phyloP scores from a whole-genome alignment of 2,329 filamentous ascomycete genomes.

The Curvularia lunata region DNA sequence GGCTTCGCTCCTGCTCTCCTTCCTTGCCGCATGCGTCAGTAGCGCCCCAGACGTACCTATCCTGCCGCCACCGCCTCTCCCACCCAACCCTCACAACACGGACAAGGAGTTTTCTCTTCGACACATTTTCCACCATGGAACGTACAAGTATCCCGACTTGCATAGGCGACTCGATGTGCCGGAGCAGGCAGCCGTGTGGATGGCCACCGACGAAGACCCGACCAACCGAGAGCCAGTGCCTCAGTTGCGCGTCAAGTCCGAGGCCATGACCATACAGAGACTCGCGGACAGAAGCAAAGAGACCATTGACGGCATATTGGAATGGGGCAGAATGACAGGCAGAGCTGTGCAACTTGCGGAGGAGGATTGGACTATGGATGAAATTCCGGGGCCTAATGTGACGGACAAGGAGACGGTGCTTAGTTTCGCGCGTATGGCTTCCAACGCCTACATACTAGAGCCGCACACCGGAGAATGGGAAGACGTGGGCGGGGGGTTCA shows the following conservation, averaged over 20 bases:
- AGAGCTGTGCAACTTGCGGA: conserved; percentile 71
- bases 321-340: conserved; percentile 72
- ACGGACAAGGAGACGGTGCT: conserved; percentile 85
- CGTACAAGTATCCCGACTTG: conserved; percentile 75
- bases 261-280: conserved; percentile 74
- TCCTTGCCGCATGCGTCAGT: conserved; percentile 63
- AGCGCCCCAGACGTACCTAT: conserved; percentile 45
- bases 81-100: conserved; percentile 28
- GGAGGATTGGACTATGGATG: conserved; percentile 82
- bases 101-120: conserved; percentile 62
- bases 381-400: conserved; percentile 78
- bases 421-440: conserved; percentile 84
- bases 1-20: conserved; percentile 67
- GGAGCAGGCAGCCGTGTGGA: conserved; percentile 65
- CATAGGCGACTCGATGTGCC: conserved; percentile 78
- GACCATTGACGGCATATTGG: conserved; percentile 79
- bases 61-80: conserved; percentile 31
- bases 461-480: conserved; percentile 80
- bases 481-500: conserved; percentile 72
- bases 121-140: conserved; percentile 92
- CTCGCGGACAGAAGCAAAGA: conserved; percentile 78
- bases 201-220: conserved; percentile 63
- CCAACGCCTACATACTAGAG: conserved; percentile 83
- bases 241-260: conserved; percentile 64
- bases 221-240: conserved; percentile 49